Percentiles rank a stretch among this genome's conserved stretches.
Conservation (phyloP, 768 basidiomycete species). For the Tylopilus intermedius region DNA sequence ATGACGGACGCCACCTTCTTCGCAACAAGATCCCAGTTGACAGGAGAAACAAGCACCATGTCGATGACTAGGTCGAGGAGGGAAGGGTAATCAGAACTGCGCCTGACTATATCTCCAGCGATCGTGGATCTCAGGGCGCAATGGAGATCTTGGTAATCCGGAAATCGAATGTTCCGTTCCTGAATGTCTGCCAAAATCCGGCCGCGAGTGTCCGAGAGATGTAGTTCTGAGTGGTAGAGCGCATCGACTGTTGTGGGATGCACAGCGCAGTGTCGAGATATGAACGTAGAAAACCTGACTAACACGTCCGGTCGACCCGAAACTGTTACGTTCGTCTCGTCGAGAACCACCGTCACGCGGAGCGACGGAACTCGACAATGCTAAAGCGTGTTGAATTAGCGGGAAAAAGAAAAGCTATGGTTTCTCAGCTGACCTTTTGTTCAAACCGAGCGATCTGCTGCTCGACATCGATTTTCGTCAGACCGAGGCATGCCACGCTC, state of each 20-base stretch:
- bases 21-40: constrained; percentile 48
- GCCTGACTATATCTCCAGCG: constrained; percentile 35
- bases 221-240: constrained; percentile 46
- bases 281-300: constrained; percentile 35
- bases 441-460: constrained; percentile 24
- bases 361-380: constrained; percentile 26
- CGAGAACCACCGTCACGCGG: constrained; percentile 48
- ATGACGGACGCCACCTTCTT: constrained; percentile 23
- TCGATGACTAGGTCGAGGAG: constrained; percentile 39
- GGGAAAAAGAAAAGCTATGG: background rate
- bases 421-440: constrained; percentile 13
- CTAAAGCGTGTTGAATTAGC: constrained; percentile 3
- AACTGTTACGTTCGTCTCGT: constrained; percentile 45
- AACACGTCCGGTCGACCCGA: constrained; percentile 55
- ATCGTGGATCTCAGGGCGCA: constrained; percentile 45
- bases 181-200: constrained; percentile 42
- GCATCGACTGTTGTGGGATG: constrained; percentile 45
- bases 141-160: constrained; percentile 42
- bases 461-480: constrained; percentile 23
- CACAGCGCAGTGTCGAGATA: constrained; percentile 34
- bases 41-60: constrained; percentile 43
- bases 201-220: constrained; percentile 29
- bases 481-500: constrained; percentile 40
- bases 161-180: constrained; percentile 46
- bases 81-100: constrained; percentile 14